Percentiles rank a stretch among this genome's conserved stretches.
Evolutionary conservation across 179 eudicot species (phyloP).

Genomic region (Spinacia oleracea): DNA sequence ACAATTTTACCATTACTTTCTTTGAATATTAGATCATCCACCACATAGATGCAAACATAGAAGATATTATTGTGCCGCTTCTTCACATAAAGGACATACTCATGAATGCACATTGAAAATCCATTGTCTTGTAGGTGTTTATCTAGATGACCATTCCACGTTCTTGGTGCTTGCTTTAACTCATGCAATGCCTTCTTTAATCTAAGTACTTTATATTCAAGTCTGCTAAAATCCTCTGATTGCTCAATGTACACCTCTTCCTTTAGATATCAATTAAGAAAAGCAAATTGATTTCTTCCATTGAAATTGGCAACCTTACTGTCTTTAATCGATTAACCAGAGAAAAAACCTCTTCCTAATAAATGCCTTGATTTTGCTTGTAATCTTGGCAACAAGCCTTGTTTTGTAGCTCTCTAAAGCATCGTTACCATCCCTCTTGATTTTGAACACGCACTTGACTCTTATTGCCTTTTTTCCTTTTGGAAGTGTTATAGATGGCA

Average conservation of each 20-base stretch:
- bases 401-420: not conserved
- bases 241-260: constrained; percentile 11
- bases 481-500: not conserved
- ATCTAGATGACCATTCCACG: not conserved
- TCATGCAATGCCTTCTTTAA: constrained; percentile 2
- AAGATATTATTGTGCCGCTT: not conserved
- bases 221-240: not conserved
- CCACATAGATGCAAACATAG: constrained; percentile 9
- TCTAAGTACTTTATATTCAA: constrained; percentile 9
- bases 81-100: constrained; percentile 11
- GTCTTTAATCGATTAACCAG: not conserved
- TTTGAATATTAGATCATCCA: constrained; percentile 16
- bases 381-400: constrained; percentile 3
- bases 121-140: not conserved
- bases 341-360: constrained; percentile 14
- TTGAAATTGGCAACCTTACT: not conserved
- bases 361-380: not conserved
- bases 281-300: constrained; percentile 5
- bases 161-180: constrained; percentile 16
- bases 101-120: not conserved
- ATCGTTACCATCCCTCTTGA: not conserved
- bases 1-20: not conserved
- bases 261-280: not conserved
- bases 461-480: not conserved
- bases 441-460: not conserved